phyloP scores from a whole-genome alignment of 2,329 filamentous ascomycete species.

The Fusarium subtropicale region DNA sequence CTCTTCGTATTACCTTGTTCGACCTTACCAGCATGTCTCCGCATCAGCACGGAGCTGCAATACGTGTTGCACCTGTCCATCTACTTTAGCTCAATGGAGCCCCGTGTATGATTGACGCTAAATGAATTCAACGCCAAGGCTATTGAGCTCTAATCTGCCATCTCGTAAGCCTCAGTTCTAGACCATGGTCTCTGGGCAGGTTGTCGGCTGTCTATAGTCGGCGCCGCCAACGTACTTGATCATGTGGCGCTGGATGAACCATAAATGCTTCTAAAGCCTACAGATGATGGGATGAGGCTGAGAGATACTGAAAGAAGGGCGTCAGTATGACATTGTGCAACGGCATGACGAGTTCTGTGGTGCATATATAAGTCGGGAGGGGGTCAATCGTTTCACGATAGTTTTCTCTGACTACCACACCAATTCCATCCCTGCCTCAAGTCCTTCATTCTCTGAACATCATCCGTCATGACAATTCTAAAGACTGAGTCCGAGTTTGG shows the following conservation, averaged over 20 bases:
- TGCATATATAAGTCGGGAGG: not conserved
- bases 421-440: not conserved
- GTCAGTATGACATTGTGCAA: not conserved
- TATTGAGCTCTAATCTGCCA: not conserved
- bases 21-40: not conserved
- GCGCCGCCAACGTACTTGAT: not conserved
- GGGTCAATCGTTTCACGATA: not conserved
- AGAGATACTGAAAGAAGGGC: not conserved
- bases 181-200: conserved; percentile 1
- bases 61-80: not conserved
- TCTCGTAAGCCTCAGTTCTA: conserved; percentile 7
- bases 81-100: not conserved
- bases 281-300: not conserved
- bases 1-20: not conserved
- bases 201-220: not conserved
- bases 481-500: conserved; percentile 56
- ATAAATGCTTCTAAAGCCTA: not conserved
- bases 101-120: not conserved
- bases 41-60: conserved; percentile 7
- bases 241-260: not conserved
- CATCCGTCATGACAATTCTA: conserved; percentile 51
- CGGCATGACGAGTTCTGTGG: not conserved
- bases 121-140: not conserved
- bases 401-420: not conserved
- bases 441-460: not conserved